Base-by-base conservation (phyloP, 495 filamentous ascomycete species). In the Neurospora tetraspora region DNA sequence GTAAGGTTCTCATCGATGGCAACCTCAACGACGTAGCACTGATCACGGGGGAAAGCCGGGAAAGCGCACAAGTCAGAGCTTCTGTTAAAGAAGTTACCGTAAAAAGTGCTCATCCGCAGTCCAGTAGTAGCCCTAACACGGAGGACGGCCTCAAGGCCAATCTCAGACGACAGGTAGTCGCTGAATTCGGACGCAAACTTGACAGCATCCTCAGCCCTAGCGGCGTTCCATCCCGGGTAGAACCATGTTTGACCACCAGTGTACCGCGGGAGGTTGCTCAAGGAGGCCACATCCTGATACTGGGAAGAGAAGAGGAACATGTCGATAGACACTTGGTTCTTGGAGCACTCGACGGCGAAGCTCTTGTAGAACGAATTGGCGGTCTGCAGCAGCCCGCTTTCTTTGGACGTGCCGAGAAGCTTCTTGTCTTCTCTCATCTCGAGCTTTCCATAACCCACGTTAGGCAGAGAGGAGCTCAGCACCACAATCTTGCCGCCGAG, bases 41-140 rank as follows among this genome's bases (percentile, higher is more conserved):
- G 96, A 78, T 99, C 96, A 78, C 96, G 89, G 23, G 96, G 96
- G 86, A 99, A 98, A 6, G 96, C 96, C 2, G 95, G 95, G 87
- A 98, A 98, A 31, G 95, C 95, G 79, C 95, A 98, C 69, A 99
- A 90, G 83, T 99, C 96, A 20, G 94, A 97, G 78, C 91, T 94
- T 71, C 96, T 89, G 83, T 98, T 99, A 87, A 99, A 99, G 83
- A 99, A 99, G 82, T 99, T 99, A 74, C 96, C 96, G 82, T 98
- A 99, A 85, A 99, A 99, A 1, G 94, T 93, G 84, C 88, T 96
- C 93, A 98, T 98, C 39, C 96, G 90, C 69, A 99, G 84, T 68
- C 96, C 96, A 12, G 95, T 98, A 11, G 96, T 98, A 34, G 95
- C 95, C 74, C 96, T 89, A 7, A 99, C 96, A 74, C 96, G 91